A percentile compares a stretch with the other conserved stretches of the same genome.
These are phyloP conservation scores for Sporothrix sp. DNA, from an alignment of 2,329 filamentous ascomycete species.

Conservation along the genomic window DNA sequence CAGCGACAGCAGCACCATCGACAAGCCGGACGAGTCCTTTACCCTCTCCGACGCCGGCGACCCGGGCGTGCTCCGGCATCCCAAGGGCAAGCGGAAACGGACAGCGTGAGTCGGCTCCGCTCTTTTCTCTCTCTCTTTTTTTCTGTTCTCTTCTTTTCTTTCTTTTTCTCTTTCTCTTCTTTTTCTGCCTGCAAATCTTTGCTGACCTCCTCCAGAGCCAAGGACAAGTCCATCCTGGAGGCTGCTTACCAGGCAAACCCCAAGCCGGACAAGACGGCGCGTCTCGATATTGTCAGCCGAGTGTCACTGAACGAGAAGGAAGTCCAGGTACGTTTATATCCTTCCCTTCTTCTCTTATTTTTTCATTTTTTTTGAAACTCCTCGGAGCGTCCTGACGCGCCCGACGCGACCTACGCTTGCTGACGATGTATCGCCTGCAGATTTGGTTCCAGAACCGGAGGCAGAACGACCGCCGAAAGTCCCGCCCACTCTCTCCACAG, in stretches of 20 bases:
- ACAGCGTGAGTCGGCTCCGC: conserved; percentile 46
- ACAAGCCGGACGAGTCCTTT: conserved; percentile 13
- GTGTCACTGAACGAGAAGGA: conserved; percentile 91
- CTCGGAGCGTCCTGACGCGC: conserved; percentile 1
- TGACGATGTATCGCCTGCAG: conserved; percentile 35
- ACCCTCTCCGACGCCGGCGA: conserved; percentile 15
- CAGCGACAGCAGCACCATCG: conserved; percentile 9
- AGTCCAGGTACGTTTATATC: conserved; percentile 63
- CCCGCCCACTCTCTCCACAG: conserved; percentile 68
- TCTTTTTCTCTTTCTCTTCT: not conserved
- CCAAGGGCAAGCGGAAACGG: conserved; percentile 52
- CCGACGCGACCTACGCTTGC: conserved; percentile 1
- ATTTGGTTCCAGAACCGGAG: conserved; percentile 97
- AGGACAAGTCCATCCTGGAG: conserved; percentile 84
- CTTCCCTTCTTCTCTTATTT: too few relatives aligned
- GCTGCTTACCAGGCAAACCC: conserved; percentile 74
- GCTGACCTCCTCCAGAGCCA: conserved; percentile 46
- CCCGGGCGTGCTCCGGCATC: conserved; percentile 30
- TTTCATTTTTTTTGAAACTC: too few relatives aligned
- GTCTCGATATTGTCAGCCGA: conserved; percentile 71
- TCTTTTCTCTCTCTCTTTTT: too few relatives aligned
- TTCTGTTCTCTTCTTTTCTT: not conserved
- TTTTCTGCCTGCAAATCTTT: conserved; percentile 8
- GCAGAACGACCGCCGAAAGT: conserved; percentile 86
- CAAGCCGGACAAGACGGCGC: conserved; percentile 84